Base-by-base conservation (phyloP, 306 rosid species). In the Potentilla sterilis region DNA sequence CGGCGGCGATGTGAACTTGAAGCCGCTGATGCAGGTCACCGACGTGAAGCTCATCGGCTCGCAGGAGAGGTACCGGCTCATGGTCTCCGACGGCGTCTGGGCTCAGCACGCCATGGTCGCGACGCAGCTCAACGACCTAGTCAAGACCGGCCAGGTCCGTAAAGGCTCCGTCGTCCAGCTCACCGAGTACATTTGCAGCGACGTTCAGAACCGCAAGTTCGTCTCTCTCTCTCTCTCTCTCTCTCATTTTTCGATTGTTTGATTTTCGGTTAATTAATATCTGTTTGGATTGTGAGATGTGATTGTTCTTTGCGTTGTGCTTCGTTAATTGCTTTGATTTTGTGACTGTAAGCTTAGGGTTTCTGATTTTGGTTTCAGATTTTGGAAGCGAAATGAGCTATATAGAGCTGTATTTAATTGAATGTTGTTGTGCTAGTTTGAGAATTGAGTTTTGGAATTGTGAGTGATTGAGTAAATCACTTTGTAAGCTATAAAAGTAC, bases 161-260 rank as follows among this genome's bases (percentile, higher is more conserved):
- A 83, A 75, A 69, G 97, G 99, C 69, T 92, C 99, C 43, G 84
- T 95, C 49, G 81, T 95, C 69, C 99, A 95, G 88, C 86, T 95
- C 78, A 81, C 87, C 76, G 99, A 95, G 49, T 95, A 95, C 61
- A 86, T 92, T 4, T 90, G 93, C 86, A 81, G 82, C 84, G 44
- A 52, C 40, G 38, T 90, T 72, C 92, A 83, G 75, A 83, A 77
- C 69, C 97, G 93, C 93, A 88, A 84, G 99, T 95, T 41, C 75
- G 85, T 88, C 55, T 80, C 85, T 12, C 68, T 75, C 84, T 49
- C 69, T 61, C 28, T 88, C 55, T 80, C 85, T 12, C 68, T 75
- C 84, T 49, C 69, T 61, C 28, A 51, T 28, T 58, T 10, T 24
- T 64, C 0, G 8, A 47, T 41, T 51, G 14, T 54, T 48, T 48